These are phyloP conservation scores for Candida sp. DNA, from an alignment of 1,139 yeast genomes.

Conservation along the genomic window DNA sequence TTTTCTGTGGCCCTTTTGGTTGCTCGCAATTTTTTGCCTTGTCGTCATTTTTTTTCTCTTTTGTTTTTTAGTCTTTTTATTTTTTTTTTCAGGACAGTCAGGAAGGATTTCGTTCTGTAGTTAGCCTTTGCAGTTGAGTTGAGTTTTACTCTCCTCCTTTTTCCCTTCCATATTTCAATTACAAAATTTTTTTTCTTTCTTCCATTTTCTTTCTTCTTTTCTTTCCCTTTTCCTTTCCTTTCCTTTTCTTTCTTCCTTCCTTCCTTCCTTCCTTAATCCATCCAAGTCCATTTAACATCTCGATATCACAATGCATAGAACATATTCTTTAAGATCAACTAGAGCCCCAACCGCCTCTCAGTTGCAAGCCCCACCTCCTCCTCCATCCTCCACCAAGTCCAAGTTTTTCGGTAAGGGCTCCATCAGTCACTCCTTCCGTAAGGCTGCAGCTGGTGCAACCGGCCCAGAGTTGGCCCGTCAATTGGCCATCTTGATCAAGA, in stretches of 20 bases:
- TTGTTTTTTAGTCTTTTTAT: neutral
- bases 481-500: constrained; percentile 76
- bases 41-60: neutral
- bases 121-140: neutral
- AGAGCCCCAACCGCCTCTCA: constrained; percentile 88
- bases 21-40: neutral
- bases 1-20: neutral
- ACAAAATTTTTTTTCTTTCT: neutral
- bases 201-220: neutral
- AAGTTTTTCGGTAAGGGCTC: constrained; percentile 78
- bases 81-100: neutral
- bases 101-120: no score
- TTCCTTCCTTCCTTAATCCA: neutral
- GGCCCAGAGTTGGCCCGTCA: constrained; percentile 84
- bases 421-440: constrained; percentile 68
- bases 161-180: neutral
- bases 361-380: constrained; percentile 81
- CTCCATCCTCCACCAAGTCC: constrained; percentile 70
- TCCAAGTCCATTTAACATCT: neutral
- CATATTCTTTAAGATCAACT: constrained; percentile 77
- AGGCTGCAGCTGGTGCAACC: constrained; percentile 71
- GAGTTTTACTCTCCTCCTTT: neutral
- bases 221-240: neutral
- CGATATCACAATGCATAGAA: constrained; percentile 65
- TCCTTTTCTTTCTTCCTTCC: neutral